These are phyloP conservation scores for Beauveria pseudobassiana DNA, from an alignment of 2,329 filamentous ascomycete species.

Conservation along the genomic window DNA sequence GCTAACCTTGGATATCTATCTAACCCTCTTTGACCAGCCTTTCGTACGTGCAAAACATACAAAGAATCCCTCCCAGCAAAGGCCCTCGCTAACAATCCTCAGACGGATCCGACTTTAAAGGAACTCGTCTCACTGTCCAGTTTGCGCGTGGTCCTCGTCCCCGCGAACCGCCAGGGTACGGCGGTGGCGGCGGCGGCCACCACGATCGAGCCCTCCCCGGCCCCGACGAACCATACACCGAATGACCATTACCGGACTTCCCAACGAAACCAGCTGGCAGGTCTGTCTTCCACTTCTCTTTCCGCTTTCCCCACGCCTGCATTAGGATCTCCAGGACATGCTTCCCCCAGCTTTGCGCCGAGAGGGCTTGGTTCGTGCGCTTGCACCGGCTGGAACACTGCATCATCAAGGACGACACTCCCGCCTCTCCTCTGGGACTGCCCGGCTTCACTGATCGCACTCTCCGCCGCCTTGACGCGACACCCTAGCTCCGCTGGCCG, in stretches of 20 bases:
- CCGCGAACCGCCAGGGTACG: constrained; percentile 40
- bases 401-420: background rate
- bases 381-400: background rate
- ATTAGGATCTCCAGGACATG: constrained; percentile 5
- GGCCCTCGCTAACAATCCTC: constrained; percentile 17
- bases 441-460: background rate
- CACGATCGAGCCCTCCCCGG: constrained; percentile 57
- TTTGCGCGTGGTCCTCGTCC: constrained; percentile 81
- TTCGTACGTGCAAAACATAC: constrained; percentile 43
- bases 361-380: background rate
- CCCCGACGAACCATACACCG: constrained; percentile 90
- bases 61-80: background rate
- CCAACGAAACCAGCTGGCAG: constrained; percentile 99
- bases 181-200: constrained; percentile 20
- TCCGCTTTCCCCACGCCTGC: constrained; percentile 13
- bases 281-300: constrained; percentile 59
- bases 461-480: background rate
- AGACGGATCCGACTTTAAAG: constrained; percentile 97
- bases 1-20: constrained; percentile 16
- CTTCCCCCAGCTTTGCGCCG: background rate
- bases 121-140: constrained; percentile 93
- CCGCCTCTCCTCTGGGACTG: background rate
- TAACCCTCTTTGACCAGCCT: constrained; percentile 35
- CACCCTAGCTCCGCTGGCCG: constrained; percentile 15
- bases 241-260: constrained; percentile 96